Percentiles rank a stretch among this genome's conserved stretches.
phyloP scores from a whole-genome alignment of 345 rosid genomes.

The Salix purpurea region DNA sequence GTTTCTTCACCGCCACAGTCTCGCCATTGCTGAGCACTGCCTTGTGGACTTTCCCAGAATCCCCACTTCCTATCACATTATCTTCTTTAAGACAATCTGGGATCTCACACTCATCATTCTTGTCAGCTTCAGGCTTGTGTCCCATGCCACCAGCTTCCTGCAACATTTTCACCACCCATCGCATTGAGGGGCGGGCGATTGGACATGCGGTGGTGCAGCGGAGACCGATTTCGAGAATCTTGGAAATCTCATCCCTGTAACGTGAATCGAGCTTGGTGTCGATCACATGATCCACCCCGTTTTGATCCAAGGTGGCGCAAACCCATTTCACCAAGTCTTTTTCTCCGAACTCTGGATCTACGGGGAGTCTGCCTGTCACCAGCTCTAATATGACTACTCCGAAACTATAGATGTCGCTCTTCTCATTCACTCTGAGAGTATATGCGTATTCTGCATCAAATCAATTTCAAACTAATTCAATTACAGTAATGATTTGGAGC shows the following conservation, averaged over 20 bases:
- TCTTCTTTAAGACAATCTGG: too few species aligned
- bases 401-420: slow-evolving; percentile 90
- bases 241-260: slow-evolving; percentile 52
- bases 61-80: too few species aligned
- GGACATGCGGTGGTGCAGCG: slow-evolving; percentile 75
- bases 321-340: slow-evolving; percentile 82
- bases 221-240: slow-evolving; percentile 66
- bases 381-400: slow-evolving; percentile 82
- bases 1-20: too few species aligned
- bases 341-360: slow-evolving; percentile 71
- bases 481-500: background rate
- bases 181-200: slow-evolving; percentile 78
- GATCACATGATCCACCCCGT: slow-evolving; percentile 45
- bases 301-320: slow-evolving; percentile 43
- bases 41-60: too few species aligned
- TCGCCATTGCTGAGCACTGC: too few species aligned
- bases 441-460: slow-evolving; percentile 71
- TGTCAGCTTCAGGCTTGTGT: slow-evolving; percentile 21
- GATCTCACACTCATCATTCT: slow-evolving; percentile 58
- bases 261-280: slow-evolving; percentile 55
- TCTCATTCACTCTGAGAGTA: slow-evolving; percentile 83
- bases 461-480: background rate
- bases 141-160: slow-evolving; percentile 44
- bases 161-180: slow-evolving; percentile 83
- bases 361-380: slow-evolving; percentile 67